Evolutionary conservation across 2,329 filamentous ascomycete genomes (phyloP), one percentile per base, ranked within the genome.

Genomic region (Apiospora rasikravindrae): DNA sequence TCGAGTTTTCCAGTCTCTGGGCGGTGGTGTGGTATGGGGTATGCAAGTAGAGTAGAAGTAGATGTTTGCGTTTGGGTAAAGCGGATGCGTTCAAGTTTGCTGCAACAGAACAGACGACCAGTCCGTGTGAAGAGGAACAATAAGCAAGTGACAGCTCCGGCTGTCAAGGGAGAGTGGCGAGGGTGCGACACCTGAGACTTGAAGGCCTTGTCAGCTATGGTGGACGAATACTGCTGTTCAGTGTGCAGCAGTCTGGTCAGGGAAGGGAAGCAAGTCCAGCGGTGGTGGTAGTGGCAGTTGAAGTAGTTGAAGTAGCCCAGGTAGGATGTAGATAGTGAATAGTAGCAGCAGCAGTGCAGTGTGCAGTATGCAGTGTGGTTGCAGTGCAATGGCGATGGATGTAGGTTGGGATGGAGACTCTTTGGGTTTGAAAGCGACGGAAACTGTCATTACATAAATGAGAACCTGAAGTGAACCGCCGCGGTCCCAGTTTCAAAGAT

Each of bases 361-460:
- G 53, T 61, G 53, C 53, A 57, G 53, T 22, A 19, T 29, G 40
- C 40, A 42, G 10, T 7, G 33, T 13, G 40, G 33, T 37, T 37
- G 29, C 53, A 37, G 64, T 67, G 61, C 33, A 67, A 42, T 33
- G 16, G 57, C 61, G 22, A 68, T 67, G 64, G n/a, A 29, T 22
- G 64, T 67, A 68, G 66, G 66, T 44, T 68, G 26, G 66, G 66
- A 68, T 45, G 66, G 44, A 33, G 44, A 47, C 40, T 45, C n/a
- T 68, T 33, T 47, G 40, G 66, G 66, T 68, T 64, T 64, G 57
- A 40, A 47, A 68, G 66, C 47, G 66, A 68, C 64, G 44, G 66
- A 68, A 45, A 44, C 66, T 47, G 66, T 68, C 40, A 68, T 40
- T 64, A 68, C 66, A 68, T 68, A 68, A 68, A 68, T 68, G 66